Evolutionary conservation across 2,329 filamentous ascomycete genomes (phyloP).

Genomic region (Exophiala phaeomuriformis): DNA sequence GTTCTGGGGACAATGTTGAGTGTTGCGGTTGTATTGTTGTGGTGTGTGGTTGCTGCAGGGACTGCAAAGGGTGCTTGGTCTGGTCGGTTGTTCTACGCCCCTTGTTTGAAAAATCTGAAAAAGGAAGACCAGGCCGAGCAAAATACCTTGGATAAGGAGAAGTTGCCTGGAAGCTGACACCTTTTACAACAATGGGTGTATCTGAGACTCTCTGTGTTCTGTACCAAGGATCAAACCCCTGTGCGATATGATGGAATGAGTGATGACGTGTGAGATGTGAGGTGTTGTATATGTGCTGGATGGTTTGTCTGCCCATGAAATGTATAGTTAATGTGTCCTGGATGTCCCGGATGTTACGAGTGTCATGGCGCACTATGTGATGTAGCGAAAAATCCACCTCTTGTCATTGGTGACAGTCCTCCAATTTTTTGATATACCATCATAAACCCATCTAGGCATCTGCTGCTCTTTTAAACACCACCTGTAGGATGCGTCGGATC

Average conservation of each 20-base stretch:
- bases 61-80: constrained; percentile 45
- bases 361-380: too few species aligned
- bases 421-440: neutral
- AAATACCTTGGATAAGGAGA: constrained; percentile 8
- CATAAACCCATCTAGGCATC: neutral
- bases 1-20: constrained; percentile 51
- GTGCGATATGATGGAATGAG: too few species aligned
- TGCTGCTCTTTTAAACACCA: constrained; percentile 9
- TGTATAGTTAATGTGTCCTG: neutral
- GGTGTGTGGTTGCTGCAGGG: constrained; percentile 47
- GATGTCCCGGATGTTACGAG: too few species aligned
- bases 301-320: neutral
- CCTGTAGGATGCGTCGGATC: constrained; percentile 39
- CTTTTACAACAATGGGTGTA: neutral
- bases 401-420: too few species aligned
- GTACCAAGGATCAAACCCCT: too few species aligned
- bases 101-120: constrained; percentile 42
- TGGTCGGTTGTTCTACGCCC: constrained; percentile 49
- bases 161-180: constrained; percentile 1
- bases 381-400: too few species aligned
- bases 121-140: neutral
- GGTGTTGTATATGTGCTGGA: too few species aligned
- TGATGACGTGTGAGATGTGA: too few species aligned
- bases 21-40: constrained; percentile 47
- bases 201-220: neutral